Percentiles rank a stretch among this genome's conserved stretches.
phyloP scores from a whole-genome alignment of 352 stramenopile genomes.

The Globisporangium camurandrum region DNA sequence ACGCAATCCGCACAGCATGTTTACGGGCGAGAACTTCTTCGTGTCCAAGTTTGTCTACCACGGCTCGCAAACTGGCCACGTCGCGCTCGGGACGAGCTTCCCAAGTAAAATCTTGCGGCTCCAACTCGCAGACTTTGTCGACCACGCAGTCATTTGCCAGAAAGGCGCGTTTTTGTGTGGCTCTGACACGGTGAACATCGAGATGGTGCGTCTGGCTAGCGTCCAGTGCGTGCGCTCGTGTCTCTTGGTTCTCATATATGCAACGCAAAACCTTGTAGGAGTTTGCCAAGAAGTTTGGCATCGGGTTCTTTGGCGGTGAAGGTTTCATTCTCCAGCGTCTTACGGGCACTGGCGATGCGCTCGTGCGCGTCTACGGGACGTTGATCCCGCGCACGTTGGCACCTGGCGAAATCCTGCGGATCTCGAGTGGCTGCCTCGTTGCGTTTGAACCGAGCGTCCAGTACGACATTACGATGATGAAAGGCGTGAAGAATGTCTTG shows the following conservation, averaged over 20 bases:
- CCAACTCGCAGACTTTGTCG: constrained; percentile 80
- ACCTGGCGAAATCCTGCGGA: constrained; percentile 85
- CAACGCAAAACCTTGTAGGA: no score
- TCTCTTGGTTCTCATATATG: no score
- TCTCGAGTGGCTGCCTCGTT: constrained; percentile 90
- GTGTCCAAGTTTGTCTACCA: constrained; percentile 67
- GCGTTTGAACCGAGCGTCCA: constrained; percentile 82
- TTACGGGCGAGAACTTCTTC: constrained; percentile 81
- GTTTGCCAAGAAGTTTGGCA: constrained; percentile 85
- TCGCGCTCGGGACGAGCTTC: constrained; percentile 88
- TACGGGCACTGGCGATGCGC: constrained; percentile 85
- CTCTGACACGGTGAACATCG: constrained; percentile 88
- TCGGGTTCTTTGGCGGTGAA: constrained; percentile 93
- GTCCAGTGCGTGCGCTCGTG: no score
- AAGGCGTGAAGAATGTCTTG: constrained; percentile 91
- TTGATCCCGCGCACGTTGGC: constrained; percentile 84
- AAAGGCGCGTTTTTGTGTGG: constrained; percentile 90
- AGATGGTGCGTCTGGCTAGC: constrained; percentile 69
- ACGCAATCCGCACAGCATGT: constrained; percentile 27
- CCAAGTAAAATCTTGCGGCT: constrained; percentile 89
- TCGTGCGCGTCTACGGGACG: constrained; percentile 87
- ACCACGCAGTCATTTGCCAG: constrained; percentile 86
- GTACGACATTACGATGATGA: constrained; percentile 90
- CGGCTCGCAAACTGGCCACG: constrained; percentile 52
- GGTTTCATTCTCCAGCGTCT: constrained; percentile 92